Percentiles rank a stretch among this genome's conserved stretches.
phyloP scores from a whole-genome alignment of 768 basidiomycete species.

The Rhodosporidiobolus sp. region DNA sequence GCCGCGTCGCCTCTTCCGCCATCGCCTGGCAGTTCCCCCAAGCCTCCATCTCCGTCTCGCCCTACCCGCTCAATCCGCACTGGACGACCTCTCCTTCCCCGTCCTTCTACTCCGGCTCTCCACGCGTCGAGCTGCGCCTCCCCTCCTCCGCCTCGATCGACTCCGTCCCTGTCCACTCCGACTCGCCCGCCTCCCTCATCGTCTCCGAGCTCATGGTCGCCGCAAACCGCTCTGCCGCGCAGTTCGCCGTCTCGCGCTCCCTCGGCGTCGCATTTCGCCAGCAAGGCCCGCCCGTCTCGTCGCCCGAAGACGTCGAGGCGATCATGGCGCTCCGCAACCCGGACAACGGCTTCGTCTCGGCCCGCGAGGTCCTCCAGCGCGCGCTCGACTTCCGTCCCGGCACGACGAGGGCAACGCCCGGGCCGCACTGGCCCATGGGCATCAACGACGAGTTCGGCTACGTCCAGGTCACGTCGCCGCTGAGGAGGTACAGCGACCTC shows the following conservation, averaged over 20 bases:
- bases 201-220: constrained; percentile 80
- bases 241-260: constrained; percentile 61
- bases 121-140: constrained; percentile 14
- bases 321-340: constrained; percentile 57
- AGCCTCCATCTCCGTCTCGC: constrained; percentile 24
- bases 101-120: constrained; percentile 2
- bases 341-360: constrained; percentile 50
- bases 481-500: constrained; percentile 79
- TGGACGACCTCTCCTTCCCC: background rate
- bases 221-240: constrained; percentile 71
- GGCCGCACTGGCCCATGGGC: constrained; percentile 67
- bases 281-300: constrained; percentile 45
- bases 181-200: constrained; percentile 53
- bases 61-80: background rate
- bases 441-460: constrained; percentile 76
- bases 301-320: constrained; percentile 50
- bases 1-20: constrained; percentile 20
- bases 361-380: constrained; percentile 53
- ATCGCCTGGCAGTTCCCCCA: constrained; percentile 30
- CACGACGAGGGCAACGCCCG: constrained; percentile 49
- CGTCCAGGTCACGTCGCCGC: constrained; percentile 74
- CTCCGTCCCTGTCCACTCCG: background rate
- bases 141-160: background rate
- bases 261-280: constrained; percentile 65
- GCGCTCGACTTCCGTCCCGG: constrained; percentile 49